phyloP scores from a whole-genome alignment of 2,329 filamentous ascomycete species.

The Diaporthe citrichinensis region DNA sequence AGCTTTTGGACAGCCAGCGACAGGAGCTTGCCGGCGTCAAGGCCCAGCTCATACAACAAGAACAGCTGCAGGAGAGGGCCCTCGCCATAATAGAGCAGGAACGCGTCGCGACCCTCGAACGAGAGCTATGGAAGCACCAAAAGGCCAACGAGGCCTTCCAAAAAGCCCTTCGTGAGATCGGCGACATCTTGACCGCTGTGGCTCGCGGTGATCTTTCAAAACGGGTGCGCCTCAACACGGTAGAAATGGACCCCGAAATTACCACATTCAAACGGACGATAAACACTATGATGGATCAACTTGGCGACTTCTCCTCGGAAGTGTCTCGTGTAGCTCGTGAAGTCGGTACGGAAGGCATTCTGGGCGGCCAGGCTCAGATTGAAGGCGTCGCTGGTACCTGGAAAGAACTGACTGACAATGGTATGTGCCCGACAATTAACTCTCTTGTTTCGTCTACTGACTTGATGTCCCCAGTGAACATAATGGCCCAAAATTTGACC shows the following conservation, averaged over 20 bases:
- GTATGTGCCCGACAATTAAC: conserved; percentile 55
- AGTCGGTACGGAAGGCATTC: conserved; percentile 94
- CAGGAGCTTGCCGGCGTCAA: conserved; percentile 89
- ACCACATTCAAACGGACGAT: conserved; percentile 98
- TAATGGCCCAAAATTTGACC: conserved; percentile 87
- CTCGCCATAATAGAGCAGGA: conserved; percentile 87
- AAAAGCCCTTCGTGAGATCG: conserved; percentile 95
- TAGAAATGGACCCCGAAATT: conserved; percentile 98
- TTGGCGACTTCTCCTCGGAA: conserved; percentile 96
- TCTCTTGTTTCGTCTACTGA: conserved; percentile 41
- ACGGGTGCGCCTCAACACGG: conserved; percentile 94
- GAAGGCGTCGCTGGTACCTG: conserved; percentile 96
- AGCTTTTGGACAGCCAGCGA: conserved; percentile 89
- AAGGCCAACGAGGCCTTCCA: conserved; percentile 99
- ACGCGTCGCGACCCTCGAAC: conserved; percentile 89
- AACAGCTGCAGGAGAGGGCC: conserved; percentile 85
- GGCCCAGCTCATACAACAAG: conserved; percentile 87
- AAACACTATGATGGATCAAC: conserved; percentile 99
- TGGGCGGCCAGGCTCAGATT: conserved; percentile 94
- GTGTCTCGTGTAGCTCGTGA: conserved; percentile 95
- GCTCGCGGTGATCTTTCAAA: conserved; percentile 96
- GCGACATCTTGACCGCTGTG: conserved; percentile 96
- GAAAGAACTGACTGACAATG: conserved; percentile 95
- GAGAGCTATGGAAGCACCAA: conserved; percentile 96
- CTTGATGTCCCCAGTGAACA: conserved; percentile 71